phyloP scores from a whole-genome alignment of 2,329 filamentous ascomycete genomes.

The Talaromyces sp. region DNA sequence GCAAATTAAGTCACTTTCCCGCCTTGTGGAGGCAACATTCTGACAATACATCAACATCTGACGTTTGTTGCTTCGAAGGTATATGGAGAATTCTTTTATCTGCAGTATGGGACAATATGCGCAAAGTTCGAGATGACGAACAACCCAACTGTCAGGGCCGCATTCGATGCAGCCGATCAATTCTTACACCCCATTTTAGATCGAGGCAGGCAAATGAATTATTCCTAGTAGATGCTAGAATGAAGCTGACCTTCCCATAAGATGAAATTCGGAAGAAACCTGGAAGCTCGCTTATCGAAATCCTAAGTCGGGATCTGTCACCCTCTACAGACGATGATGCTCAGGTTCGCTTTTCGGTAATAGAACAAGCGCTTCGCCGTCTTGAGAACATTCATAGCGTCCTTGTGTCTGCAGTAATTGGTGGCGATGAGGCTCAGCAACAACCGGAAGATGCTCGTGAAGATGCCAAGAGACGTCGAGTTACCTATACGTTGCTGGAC shows the following conservation, averaged over 20 bases:
- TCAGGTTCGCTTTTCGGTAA: slow-evolving; percentile 24
- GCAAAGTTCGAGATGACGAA: slow-evolving; percentile 27
- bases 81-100: neutral
- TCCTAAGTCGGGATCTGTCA: slow-evolving; percentile 22
- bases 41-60: neutral
- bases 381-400: slow-evolving; percentile 32
- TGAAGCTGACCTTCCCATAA: slow-evolving; percentile 29
- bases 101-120: slow-evolving; percentile 2
- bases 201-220: slow-evolving; percentile 33
- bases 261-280: slow-evolving; percentile 35
- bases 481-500: slow-evolving; percentile 39
- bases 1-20: slow-evolving; percentile 1
- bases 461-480: slow-evolving; percentile 38
- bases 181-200: slow-evolving; percentile 38
- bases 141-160: slow-evolving; percentile 21
- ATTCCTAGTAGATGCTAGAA: slow-evolving; percentile 15
- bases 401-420: slow-evolving; percentile 25
- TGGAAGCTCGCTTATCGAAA: slow-evolving; percentile 32
- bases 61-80: neutral
- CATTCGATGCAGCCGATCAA: slow-evolving; percentile 30
- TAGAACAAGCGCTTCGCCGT: slow-evolving; percentile 31
- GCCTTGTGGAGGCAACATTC: neutral
- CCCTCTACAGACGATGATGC: slow-evolving; percentile 13
- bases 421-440: slow-evolving; percentile 8
- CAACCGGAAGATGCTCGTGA: slow-evolving; percentile 31